Evolutionary conservation across 257 asterid genomes (phyloP).

Genomic region (Scutellaria galericulata): DNA sequence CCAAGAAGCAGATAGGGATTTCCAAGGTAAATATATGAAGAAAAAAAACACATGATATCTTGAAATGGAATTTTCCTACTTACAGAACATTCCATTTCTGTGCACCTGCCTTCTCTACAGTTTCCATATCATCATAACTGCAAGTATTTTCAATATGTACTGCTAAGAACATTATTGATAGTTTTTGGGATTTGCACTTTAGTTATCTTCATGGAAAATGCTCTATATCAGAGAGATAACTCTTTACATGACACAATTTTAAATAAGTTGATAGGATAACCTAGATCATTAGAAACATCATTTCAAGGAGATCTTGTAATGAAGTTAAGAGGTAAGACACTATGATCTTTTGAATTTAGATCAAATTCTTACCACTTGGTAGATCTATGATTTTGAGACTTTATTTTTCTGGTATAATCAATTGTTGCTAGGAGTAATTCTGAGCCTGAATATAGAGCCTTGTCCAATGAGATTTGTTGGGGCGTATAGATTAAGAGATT

Average conservation of each 20-base stretch:
- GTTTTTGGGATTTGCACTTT: neutral
- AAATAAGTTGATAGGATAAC: neutral
- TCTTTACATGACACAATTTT: constrained; percentile 1
- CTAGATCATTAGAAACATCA: neutral
- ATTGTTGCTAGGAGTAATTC: neutral
- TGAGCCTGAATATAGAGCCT: neutral
- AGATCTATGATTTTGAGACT: neutral
- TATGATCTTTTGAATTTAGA: neutral
- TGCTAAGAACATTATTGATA: neutral
- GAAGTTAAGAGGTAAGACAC: neutral
- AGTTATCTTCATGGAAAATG: neutral
- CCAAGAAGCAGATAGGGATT: constrained; percentile 27
- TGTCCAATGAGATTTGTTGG: neutral
- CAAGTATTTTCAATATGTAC: neutral
- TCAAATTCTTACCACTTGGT: too few relatives aligned
- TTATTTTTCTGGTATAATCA: neutral
- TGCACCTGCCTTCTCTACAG: neutral
- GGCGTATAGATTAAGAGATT: neutral
- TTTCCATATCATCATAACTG: neutral
- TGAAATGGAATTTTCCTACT: neutral
- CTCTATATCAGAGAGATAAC: neutral
- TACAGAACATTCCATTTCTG: neutral
- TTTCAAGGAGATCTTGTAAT: neutral
- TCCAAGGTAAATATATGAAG: neutral
- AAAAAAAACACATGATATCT: neutral